These are phyloP conservation scores for Hippophae gyantsensis DNA, from an alignment of 306 rosid species.

Conservation along the genomic window DNA sequence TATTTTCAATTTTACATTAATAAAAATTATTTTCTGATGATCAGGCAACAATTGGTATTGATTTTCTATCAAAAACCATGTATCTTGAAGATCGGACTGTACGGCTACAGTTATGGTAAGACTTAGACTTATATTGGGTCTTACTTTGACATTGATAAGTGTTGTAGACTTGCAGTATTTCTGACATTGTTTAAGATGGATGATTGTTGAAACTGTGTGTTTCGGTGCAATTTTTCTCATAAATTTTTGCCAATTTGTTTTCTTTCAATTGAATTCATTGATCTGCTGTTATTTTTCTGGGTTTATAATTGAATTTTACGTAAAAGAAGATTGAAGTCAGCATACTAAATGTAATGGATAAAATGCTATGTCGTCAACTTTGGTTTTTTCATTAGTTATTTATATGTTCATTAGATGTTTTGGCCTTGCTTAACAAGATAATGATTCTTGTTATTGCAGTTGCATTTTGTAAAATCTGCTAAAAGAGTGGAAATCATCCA, in stretches of 20 bases:
- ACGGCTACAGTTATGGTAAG: conserved; percentile 41
- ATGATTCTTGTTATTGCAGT: background rate
- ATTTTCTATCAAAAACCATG: conserved; percentile 46
- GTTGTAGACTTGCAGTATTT: background rate
- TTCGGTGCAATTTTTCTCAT: too few species aligned
- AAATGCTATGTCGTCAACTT: background rate
- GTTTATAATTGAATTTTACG: too few species aligned
- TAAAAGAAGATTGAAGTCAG: background rate
- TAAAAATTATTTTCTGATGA: background rate
- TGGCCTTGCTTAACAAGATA: background rate
- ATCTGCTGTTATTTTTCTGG: background rate
- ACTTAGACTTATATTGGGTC: background rate
- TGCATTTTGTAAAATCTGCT: background rate
- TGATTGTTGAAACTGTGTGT: background rate
- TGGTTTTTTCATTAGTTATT: background rate
- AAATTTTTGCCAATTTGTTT: too few species aligned
- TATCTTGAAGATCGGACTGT: conserved; percentile 45
- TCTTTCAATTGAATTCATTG: background rate
- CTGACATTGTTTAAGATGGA: too few species aligned
- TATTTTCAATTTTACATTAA: background rate
- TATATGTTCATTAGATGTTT: too few species aligned
- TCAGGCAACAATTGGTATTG: conserved; percentile 42
- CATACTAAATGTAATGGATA: background rate
- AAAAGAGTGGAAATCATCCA: background rate
- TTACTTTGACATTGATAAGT: background rate